Evolutionary conservation across 495 filamentous ascomycete genomes (phyloP).

Genomic region (Tetracladium marchalianum): DNA sequence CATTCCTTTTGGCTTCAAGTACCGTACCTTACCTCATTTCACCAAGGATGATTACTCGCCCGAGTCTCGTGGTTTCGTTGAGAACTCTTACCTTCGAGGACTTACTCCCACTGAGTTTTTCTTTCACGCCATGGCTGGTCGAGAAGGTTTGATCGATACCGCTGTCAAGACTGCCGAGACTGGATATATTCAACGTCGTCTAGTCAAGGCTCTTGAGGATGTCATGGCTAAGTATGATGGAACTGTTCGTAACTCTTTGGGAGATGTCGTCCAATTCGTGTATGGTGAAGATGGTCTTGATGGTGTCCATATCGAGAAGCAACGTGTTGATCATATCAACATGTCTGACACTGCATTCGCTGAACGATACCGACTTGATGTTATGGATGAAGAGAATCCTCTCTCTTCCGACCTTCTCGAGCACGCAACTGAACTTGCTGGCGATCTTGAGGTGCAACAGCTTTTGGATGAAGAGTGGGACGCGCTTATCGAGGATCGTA

Average conservation of each 20-base stretch:
- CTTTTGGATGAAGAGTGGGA: constrained; percentile 87
- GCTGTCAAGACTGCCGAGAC: constrained; percentile 99
- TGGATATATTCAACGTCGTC: constrained; percentile 95
- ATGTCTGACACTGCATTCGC: constrained; percentile 65
- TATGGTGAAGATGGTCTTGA: constrained; percentile 98
- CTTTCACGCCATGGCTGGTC: constrained; percentile 99
- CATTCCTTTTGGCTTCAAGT: constrained; percentile 99
- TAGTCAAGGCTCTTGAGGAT: constrained; percentile 97
- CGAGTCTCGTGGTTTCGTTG: constrained; percentile 93
- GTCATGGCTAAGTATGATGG: constrained; percentile 97
- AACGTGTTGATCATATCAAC: constrained; percentile 75
- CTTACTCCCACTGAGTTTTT: constrained; percentile 95
- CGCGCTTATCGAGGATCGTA: constrained; percentile 60
- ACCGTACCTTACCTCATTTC: constrained; percentile 93
- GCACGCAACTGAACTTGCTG: constrained; percentile 75
- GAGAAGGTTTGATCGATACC: constrained; percentile 98
- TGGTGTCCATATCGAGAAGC: constrained; percentile 81
- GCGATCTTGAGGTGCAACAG: constrained; percentile 74
- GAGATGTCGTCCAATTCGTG: constrained; percentile 93
- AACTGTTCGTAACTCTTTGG: constrained; percentile 91
- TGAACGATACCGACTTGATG: constrained; percentile 77
- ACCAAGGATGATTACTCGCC: constrained; percentile 98
- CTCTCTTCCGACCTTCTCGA: constrained; percentile 69
- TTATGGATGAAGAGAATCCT: constrained; percentile 64
- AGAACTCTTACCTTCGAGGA: constrained; percentile 97